Conservation (phyloP, 2,329 filamentous ascomycete genomes). For the Meredithiella fracta region DNA sequence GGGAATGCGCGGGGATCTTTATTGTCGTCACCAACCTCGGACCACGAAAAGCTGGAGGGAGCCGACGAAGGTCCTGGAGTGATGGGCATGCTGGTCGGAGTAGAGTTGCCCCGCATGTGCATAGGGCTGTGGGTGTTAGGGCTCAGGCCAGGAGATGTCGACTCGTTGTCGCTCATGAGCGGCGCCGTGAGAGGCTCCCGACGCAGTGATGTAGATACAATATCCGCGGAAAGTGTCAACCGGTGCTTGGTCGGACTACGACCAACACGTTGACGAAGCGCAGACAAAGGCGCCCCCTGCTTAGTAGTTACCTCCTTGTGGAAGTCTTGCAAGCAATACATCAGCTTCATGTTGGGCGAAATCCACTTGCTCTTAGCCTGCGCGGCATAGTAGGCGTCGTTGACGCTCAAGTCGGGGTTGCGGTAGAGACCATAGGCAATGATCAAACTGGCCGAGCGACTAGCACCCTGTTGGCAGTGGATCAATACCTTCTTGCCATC, state of each 20-base stretch:
- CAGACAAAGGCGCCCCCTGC: slow-evolving; percentile 28
- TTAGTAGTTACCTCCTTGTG: slow-evolving; percentile 44
- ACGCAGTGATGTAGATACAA: slow-evolving; percentile 30
- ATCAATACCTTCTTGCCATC: slow-evolving; percentile 65
- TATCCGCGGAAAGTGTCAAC: slow-evolving; percentile 42
- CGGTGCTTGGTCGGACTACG: slow-evolving; percentile 44
- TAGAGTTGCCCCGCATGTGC: slow-evolving; percentile 37
- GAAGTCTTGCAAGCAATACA: slow-evolving; percentile 78
- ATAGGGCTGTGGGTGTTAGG: slow-evolving; percentile 24
- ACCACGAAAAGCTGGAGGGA: slow-evolving; percentile 46
- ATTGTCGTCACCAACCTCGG: slow-evolving; percentile 29
- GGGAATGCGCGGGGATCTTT: slow-evolving; percentile 25
- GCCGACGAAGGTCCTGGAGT: slow-evolving; percentile 51
- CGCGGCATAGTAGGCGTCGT: slow-evolving; percentile 67
- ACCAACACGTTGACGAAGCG: slow-evolving; percentile 33
- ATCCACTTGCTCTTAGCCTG: slow-evolving; percentile 76
- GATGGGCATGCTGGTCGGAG: slow-evolving; percentile 32
- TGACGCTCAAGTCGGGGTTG: slow-evolving; percentile 59
- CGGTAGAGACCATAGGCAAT: slow-evolving; percentile 74
- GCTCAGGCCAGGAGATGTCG: slow-evolving; percentile 8
- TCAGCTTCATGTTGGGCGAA: slow-evolving; percentile 79
- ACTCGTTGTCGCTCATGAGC: slow-evolving; percentile 33
- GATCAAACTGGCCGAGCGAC: slow-evolving; percentile 69
- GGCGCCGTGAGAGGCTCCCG: slow-evolving; percentile 46
- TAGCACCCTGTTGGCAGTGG: slow-evolving; percentile 76